Percentiles rank a stretch among this genome's conserved stretches.
Conservation (phyloP, 345 rosid genomes). For the Rhizophora mangle region DNA sequence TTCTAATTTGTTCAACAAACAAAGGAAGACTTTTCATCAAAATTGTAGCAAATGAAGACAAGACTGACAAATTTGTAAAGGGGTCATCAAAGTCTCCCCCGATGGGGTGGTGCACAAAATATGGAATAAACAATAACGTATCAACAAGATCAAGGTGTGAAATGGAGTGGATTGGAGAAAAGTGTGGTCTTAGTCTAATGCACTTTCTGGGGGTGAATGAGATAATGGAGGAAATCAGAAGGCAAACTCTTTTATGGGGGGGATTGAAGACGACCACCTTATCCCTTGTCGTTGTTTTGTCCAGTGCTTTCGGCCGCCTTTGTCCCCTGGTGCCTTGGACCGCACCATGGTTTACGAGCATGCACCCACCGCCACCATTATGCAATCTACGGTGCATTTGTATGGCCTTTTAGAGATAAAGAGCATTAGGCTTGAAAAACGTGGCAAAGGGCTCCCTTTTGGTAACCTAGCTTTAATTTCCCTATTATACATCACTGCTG, state of each 20-base stretch:
- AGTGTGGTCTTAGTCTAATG: constrained; percentile 11
- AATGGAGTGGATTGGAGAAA: neutral
- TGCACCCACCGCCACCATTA: neutral
- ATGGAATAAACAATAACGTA: neutral
- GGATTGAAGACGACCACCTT: constrained; percentile 14
- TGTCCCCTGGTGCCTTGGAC: constrained; percentile 14
- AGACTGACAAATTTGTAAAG: constrained; percentile 6
- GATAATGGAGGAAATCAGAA: constrained; percentile 9
- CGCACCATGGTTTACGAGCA: neutral
- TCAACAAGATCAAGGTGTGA: neutral
- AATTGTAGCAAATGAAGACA: neutral
- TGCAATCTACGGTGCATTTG: neutral
- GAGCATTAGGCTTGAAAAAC: no score
- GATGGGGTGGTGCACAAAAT: constrained; percentile 9
- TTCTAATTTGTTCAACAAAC: no score
- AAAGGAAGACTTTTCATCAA: neutral
- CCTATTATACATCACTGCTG: no score
- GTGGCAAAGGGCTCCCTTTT: no score
- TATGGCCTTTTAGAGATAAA: no score
- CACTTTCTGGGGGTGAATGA: neutral
- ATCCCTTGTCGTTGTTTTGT: constrained; percentile 32
- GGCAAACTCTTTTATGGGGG: neutral
- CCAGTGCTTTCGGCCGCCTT: constrained; percentile 41
- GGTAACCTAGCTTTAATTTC: no score
- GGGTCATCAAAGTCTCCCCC: neutral